phyloP scores from a whole-genome alignment of 768 basidiomycete species.

The Serendipita sp. region DNA sequence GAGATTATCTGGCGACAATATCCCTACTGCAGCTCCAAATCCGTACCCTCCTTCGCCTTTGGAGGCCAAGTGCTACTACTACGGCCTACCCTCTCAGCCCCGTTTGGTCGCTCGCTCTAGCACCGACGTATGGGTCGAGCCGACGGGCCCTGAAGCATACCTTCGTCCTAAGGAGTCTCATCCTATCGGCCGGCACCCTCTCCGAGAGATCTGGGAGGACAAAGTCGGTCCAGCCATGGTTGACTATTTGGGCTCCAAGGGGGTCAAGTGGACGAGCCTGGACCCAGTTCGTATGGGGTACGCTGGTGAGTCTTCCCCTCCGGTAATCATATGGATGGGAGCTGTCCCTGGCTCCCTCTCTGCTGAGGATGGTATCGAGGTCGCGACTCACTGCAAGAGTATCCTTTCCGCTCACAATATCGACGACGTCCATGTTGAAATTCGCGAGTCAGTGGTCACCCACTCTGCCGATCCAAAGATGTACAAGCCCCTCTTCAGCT shows the following conservation, averaged over 20 bases:
- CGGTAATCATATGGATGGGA: conserved; percentile 9
- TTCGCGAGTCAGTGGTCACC: conserved; percentile 9
- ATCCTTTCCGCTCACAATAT: conserved; percentile 5
- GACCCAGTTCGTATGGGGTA: conserved; percentile 13
- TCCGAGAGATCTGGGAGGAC: conserved; percentile 13
- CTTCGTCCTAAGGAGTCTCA: conserved; percentile 13
- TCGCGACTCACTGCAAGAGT: background rate
- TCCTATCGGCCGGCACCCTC: conserved; percentile 14
- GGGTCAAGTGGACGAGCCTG: conserved; percentile 13
- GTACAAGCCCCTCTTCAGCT: background rate
- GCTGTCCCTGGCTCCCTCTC: conserved; percentile 8
- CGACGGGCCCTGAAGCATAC: conserved; percentile 15
- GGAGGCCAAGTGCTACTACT: conserved; percentile 17
- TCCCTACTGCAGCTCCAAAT: too few species aligned
- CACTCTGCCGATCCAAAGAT: background rate
- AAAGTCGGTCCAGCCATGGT: conserved; percentile 8
- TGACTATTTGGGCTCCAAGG: conserved; percentile 10
- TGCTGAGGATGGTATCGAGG: conserved; percentile 7
- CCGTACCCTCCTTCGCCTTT: conserved; percentile 6
- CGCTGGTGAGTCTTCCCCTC: conserved; percentile 3
- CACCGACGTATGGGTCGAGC: conserved; percentile 13
- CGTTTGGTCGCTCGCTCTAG: conserved; percentile 16
- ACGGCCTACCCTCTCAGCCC: conserved; percentile 18
- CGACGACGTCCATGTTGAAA: conserved; percentile 9
- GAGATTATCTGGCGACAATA: too few species aligned